Percentiles rank a stretch among this genome's conserved stretches.
These are phyloP conservation scores for Aspergillus neoniger DNA, from an alignment of 2,329 filamentous ascomycete species.

Conservation along the genomic window DNA sequence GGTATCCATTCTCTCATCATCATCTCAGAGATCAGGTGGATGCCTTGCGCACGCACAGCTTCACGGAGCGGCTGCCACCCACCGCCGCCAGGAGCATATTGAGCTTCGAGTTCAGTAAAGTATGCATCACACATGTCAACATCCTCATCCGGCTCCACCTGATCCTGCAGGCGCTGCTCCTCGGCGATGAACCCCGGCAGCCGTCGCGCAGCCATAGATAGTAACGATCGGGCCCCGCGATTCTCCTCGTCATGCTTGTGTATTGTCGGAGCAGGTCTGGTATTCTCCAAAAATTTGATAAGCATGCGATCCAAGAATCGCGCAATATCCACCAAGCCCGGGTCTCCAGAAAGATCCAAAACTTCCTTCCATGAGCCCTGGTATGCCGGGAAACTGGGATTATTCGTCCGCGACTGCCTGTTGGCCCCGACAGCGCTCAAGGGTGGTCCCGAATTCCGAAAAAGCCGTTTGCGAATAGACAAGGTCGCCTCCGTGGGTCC, in stretches of 20 bases:
- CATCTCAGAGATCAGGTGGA: conserved; percentile 40
- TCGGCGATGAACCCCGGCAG: conserved; percentile 42
- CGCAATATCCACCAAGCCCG: conserved; percentile 38
- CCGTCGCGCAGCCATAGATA: conserved; percentile 39
- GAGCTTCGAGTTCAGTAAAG: conserved; percentile 44
- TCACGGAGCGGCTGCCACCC: conserved; percentile 46
- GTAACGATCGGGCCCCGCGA: conserved; percentile 37
- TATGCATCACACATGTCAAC: conserved; percentile 45
- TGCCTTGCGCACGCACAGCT: conserved; percentile 44
- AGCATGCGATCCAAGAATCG: conserved; percentile 38
- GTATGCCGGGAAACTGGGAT: conserved; percentile 30
- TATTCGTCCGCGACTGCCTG: conserved; percentile 27
- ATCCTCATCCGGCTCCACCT: conserved; percentile 34
- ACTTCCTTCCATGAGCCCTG: conserved; percentile 39
- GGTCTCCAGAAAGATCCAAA: conserved; percentile 34
- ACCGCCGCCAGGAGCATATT: conserved; percentile 36
- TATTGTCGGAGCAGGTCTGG: conserved; percentile 20
- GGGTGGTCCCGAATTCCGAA: conserved; percentile 15
- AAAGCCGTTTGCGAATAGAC: conserved; percentile 26
- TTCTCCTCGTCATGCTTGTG: conserved; percentile 1
- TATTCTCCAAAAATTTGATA: conserved; percentile 41
- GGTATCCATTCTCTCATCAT: conserved; percentile 41
- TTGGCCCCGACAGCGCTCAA: conserved; percentile 7
- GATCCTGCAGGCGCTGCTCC: conserved; percentile 40
- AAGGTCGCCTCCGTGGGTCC: conserved; percentile 18